Evolutionary conservation across 208 protist genomes (phyloP).

Genomic region (Phytomonas sp.): DNA sequence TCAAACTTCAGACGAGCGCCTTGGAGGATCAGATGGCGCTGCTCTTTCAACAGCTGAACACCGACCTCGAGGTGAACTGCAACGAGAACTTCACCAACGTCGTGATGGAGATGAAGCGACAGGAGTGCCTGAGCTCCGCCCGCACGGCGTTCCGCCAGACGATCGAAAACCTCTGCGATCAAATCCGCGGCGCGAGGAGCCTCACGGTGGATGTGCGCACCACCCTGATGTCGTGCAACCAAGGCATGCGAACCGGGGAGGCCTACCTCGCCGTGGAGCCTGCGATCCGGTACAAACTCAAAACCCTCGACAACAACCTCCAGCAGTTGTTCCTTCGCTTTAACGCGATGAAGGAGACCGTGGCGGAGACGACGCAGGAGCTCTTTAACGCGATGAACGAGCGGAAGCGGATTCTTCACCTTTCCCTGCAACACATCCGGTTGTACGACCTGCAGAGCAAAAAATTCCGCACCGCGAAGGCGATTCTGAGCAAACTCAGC

Average conservation of each 20-base stretch:
- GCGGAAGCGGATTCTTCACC: constrained; percentile 84
- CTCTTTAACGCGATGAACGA: constrained; percentile 84
- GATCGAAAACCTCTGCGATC: constrained; percentile 83
- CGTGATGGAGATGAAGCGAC: constrained; percentile 59
- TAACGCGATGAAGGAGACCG: constrained; percentile 72
- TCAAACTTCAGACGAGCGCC: constrained; percentile 72
- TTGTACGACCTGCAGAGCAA: constrained; percentile 84
- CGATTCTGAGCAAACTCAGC: constrained; percentile 66
- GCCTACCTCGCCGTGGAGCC: constrained; percentile 74
- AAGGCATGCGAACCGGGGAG: constrained; percentile 44
- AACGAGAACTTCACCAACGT: constrained; percentile 70
- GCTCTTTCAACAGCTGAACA: constrained; percentile 85
- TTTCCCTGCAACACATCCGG: constrained; percentile 90
- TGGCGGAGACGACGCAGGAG: constrained; percentile 77
- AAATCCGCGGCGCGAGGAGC: constrained; percentile 58
- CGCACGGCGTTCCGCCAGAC: constrained; percentile 82
- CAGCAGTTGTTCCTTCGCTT: constrained; percentile 85
- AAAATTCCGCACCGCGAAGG: constrained; percentile 70
- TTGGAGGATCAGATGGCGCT: constrained; percentile 90
- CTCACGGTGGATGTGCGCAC: constrained; percentile 77
- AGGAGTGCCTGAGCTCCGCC: constrained; percentile 70
- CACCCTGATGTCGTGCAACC: constrained; percentile 44
- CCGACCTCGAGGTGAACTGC: constrained; percentile 66
- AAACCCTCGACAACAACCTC: constrained; percentile 85
- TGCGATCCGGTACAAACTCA: constrained; percentile 83